A percentile compares a stretch with the other conserved stretches of the same genome.
Conservation (phyloP, 441 rosid genomes). For the Pelargonium cotyledonis region DNA sequence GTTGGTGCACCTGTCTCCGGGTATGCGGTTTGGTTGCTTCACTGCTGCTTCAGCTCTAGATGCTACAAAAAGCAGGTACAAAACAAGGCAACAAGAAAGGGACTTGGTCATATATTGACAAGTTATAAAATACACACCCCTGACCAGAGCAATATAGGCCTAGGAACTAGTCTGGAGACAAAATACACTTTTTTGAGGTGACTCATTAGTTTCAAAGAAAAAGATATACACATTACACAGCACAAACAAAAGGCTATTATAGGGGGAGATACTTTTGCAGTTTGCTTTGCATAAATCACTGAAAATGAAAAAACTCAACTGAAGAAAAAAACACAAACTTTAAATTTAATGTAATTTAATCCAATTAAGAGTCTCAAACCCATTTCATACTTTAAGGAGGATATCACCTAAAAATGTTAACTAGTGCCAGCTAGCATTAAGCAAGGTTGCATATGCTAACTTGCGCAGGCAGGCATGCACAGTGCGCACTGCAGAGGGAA, state of each 20-base stretch:
- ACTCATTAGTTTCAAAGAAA: too few species aligned
- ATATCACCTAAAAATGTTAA: neutral
- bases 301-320: too few species aligned
- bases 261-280: too few species aligned
- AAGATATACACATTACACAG: too few species aligned
- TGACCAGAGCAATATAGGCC: neutral
- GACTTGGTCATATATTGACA: neutral
- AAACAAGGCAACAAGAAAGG: neutral
- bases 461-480: neutral
- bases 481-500: neutral
- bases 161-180: too few species aligned
- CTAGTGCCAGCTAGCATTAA: neutral
- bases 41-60: slow-evolving; percentile 17
- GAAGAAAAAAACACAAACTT: too few species aligned
- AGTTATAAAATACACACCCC: neutral
- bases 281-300: too few species aligned
- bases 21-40: slow-evolving; percentile 30
- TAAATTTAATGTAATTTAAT: too few species aligned
- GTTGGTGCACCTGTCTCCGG: slow-evolving; percentile 52
- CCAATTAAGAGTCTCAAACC: too few species aligned
- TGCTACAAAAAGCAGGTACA: neutral
- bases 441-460: neutral
- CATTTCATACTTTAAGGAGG: neutral
- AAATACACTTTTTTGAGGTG: too few species aligned
- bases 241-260: neutral